Evolutionary conservation across 768 basidiomycete genomes (phyloP).

Genomic region (Leucogyrophana mollusca): DNA sequence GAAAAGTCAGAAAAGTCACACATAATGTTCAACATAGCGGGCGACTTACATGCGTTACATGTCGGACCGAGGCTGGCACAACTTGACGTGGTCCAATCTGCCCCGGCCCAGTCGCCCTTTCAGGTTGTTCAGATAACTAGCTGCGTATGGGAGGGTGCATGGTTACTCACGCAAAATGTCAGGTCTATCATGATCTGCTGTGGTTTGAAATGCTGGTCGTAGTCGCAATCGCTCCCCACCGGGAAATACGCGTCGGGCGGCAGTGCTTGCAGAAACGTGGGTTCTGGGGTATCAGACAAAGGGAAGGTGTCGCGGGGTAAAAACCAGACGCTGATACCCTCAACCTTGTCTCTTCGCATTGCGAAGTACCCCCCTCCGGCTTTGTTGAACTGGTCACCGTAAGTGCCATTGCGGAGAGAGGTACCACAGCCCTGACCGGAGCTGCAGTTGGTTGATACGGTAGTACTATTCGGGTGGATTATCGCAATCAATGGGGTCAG

Average conservation of each 20-base stretch:
- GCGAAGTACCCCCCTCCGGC: slow-evolving; percentile 62
- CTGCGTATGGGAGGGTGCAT: neutral
- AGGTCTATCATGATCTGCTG: slow-evolving; percentile 58
- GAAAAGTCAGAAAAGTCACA: neutral
- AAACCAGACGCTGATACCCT: slow-evolving; percentile 58
- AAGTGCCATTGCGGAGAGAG: slow-evolving; percentile 38
- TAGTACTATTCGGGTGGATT: slow-evolving; percentile 37
- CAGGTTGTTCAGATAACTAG: neutral
- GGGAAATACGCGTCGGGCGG: slow-evolving; percentile 50
- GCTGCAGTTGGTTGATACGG: slow-evolving; percentile 49
- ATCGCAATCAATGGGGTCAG: neutral
- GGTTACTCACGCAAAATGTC: slow-evolving; percentile 55
- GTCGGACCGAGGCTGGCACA: slow-evolving; percentile 31
- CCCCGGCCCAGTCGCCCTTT: slow-evolving; percentile 58
- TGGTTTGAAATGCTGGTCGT: slow-evolving; percentile 48
- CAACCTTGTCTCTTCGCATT: slow-evolving; percentile 38
- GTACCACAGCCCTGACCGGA: slow-evolving; percentile 65
- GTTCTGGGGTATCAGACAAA: slow-evolving; percentile 24
- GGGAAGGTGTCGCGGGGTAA: slow-evolving; percentile 47
- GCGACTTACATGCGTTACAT: slow-evolving; percentile 49
- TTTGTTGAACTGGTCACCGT: slow-evolving; percentile 48
- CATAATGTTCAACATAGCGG: neutral
- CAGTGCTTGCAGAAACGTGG: neutral
- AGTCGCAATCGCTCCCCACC: slow-evolving; percentile 44
- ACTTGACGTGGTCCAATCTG: slow-evolving; percentile 36